Percentiles rank a stretch among this genome's conserved stretches.
Evolutionary conservation across 768 basidiomycete genomes (phyloP).

Genomic region (Lentinus tigrinus): DNA sequence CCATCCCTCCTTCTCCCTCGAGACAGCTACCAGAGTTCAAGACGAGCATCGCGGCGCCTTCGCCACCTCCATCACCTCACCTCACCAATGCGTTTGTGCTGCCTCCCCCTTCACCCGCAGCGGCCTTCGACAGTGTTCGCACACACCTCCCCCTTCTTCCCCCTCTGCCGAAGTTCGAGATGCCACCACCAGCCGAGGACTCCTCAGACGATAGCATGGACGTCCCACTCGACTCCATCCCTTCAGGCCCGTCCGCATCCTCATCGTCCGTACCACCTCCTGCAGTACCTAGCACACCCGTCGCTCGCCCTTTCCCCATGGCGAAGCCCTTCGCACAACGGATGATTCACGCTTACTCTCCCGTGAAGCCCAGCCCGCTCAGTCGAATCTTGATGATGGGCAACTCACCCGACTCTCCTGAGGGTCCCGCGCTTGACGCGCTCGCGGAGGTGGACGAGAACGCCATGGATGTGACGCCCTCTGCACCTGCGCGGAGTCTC

Average conservation of each 20-base stretch:
- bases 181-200: conserved; percentile 12
- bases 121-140: conserved; percentile 51
- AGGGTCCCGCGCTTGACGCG: conserved; percentile 18
- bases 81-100: conserved; percentile 73
- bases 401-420: conserved; percentile 41
- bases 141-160: conserved; percentile 26
- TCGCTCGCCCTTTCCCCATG: conserved; percentile 55
- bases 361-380: conserved; percentile 75
- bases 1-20: conserved; percentile 22
- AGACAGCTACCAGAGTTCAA: conserved; percentile 29
- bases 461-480: conserved; percentile 16
- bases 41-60: conserved; percentile 25
- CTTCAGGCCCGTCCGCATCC: neutral
- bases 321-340: conserved; percentile 68
- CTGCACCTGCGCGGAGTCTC: conserved; percentile 18
- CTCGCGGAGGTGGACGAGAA: conserved; percentile 21
- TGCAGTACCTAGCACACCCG: conserved; percentile 29
- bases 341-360: conserved; percentile 82
- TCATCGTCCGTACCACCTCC: neutral
- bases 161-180: conserved; percentile 20
- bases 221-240: neutral
- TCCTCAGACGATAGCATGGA: conserved; percentile 3
- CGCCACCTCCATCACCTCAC: conserved; percentile 39
- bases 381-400: conserved; percentile 75
- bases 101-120: conserved; percentile 73